Base-by-base conservation (phyloP, 2,329 filamentous ascomycete genomes). In the Leptosphaerulina australis region DNA sequence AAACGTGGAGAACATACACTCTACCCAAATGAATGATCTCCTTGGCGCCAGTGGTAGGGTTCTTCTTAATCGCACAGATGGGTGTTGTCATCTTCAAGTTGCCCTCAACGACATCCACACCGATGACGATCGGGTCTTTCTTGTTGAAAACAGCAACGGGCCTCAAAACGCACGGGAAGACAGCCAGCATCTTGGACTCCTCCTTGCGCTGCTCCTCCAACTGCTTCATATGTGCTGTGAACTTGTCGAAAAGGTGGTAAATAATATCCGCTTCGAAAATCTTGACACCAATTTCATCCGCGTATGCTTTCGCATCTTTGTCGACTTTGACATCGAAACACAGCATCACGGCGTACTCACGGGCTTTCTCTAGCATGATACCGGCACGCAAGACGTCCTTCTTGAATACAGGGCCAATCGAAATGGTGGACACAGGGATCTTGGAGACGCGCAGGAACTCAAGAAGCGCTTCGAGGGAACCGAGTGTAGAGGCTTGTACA, bases 241-340 rank as follows among this genome's bases (percentile, higher is more conserved):
- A 99, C 59, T 89, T 82, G 75, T 99, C 95, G 73, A 99, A 99
- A 50, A 99, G 80, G 74, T 99, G 94, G 76, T 99, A 99, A 69
- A 99, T 99, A 66, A 99, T 99, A 74, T 99, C 93, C 2, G 95
- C 94, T 3, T 91, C 96, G 79, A 99, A 99, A 66, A 99, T 90
- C 81, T 96, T 97, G 77, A 99, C 90, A 41, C 91, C 91, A 56
- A 96, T 86, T 49, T 97, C 91, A 14, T 97, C 91, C 9, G 94
- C 94, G 66, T 97, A 96, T 8, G 84, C 82, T 60, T 88, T 86
- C 0, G 94, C 94, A 71, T 99, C 94, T 75, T 96, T 97, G 77
- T 99, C 94, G 12, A 99, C 90, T 79, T 97, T 97, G 77, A 99
- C 94, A 73, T 99, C 95, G 82, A 99, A 99, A 74, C 94, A 97